Evolutionary conservation across 108 stramenopile genomes (phyloP).

Genomic region (Cyclotella sp.): DNA sequence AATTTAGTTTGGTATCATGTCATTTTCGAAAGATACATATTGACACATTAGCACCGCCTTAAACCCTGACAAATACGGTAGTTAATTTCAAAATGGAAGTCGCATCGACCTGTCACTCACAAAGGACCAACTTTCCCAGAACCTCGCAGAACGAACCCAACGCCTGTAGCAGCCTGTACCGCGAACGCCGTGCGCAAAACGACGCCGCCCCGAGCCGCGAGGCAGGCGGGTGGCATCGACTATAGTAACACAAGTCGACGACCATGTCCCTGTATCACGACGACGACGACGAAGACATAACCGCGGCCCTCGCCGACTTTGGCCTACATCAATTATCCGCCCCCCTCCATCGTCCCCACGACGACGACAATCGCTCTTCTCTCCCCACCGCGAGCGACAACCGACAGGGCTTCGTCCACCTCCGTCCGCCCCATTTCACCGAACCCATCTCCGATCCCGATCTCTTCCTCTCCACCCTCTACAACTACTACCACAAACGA

Average conservation of each 20-base stretch:
- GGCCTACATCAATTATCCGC: conserved; percentile 4
- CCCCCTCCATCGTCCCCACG: not conserved
- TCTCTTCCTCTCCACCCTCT: conserved; percentile 84
- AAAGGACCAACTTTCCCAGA: not conserved
- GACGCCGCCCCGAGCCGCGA: not conserved
- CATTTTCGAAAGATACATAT: too few species aligned
- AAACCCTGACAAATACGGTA: too few species aligned
- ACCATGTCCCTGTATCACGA: conserved; percentile 7
- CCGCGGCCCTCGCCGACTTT: conserved; percentile 5
- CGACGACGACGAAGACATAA: not conserved
- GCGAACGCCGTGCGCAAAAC: too few species aligned
- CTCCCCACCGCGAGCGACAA: not conserved
- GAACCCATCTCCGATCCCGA: conserved; percentile 83
- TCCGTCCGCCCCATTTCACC: not conserved
- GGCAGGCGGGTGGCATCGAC: not conserved
- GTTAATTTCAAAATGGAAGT: too few species aligned
- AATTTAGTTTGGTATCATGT: too few species aligned
- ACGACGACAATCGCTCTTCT: not conserved
- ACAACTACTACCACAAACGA: conserved; percentile 91
- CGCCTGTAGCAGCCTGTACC: too few species aligned
- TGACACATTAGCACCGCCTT: too few species aligned
- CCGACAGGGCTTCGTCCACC: not conserved
- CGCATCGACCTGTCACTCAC: not conserved
- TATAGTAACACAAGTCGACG: not conserved
- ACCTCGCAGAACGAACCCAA: too few species aligned